Evolutionary conservation across 1,284 basidiomycete genomes (phyloP), one percentile per base, ranked within the genome.

Genomic region (Austroboletus novae-zelandiae): DNA sequence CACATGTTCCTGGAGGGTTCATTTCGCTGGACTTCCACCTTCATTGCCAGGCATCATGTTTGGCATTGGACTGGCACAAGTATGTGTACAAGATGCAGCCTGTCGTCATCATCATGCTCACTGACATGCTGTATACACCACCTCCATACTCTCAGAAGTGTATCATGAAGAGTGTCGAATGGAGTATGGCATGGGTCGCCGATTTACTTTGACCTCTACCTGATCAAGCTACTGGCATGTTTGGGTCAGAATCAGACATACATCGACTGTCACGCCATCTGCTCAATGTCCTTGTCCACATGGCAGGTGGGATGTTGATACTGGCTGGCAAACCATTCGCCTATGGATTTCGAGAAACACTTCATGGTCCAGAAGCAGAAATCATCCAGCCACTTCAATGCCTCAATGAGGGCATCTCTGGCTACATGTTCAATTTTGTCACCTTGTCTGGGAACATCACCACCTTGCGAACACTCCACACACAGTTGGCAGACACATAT

Each of bases 381-480:
- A 66, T 71, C 0, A 58, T 87, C n/a, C 67, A 66, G 34, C 81
- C 80, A 0, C 65, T 83, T 20, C 68, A 68, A 23, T 75, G 66
- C 15, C 72, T 91, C 9, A 84, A 90, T 60, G 81, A 87, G 9
- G 85, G 81, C 11, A 71, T 89, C 10, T 51, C 71, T 0, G 89
- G 88, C 5, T 90, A 90, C 58, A 69, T 75, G 9, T 78, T 89
- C 55, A 86, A 91, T 57, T 75, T 91, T 10, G 74, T 77, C 0
- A 76, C 83, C 5, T 68, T 91, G 14, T n/a, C n/a, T n/a, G 6
- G 46, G 54, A 18, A 30, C 15, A 42, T 30, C 67, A 37, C n/a
- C 40, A 86, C 88, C 78, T 83, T 87, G 18, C 80, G 77, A 2
- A 89, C 80, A 10, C 90, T 90, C 17, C 86, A 72, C 13, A 85